Base-by-base conservation (phyloP, 495 filamentous ascomycete species). In the Bombardia bombarda region DNA sequence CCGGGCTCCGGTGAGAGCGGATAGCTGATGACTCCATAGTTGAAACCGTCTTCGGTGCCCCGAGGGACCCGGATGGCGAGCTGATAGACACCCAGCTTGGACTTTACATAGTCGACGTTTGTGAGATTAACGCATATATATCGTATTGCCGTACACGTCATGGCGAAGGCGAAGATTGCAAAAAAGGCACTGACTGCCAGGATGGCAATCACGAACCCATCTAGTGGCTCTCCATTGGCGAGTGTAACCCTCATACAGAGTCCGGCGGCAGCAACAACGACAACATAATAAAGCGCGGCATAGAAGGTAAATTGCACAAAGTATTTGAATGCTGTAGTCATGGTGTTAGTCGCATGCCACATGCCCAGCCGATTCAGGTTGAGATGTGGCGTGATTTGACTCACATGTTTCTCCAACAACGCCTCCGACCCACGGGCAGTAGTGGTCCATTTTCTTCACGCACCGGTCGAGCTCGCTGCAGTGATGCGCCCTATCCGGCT, bases 341-440 rank as follows among this genome's bases (percentile, higher is more conserved):
- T 2, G 2, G 14, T 42, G n/a, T 4, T 8, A 14, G 8, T n/a
- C n/a, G n/a, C n/a, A n/a, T 13, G 26, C 26, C 26, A 28, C 26
- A 28, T 13, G 13, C n/a, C n/a, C n/a, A n/a, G n/a, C n/a, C n/a
- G n/a, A n/a, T n/a, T n/a, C 9, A 21, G 23, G 30, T 4, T 19
- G 14, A 13, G 9, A 17, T 19, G 31, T 4, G 20, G 14, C 7
- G 10, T 24, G 13, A 22, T 17, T 19, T 20, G 23, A 58, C 70
- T 51, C 42, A 74, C 71, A 74, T 0, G 66, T 89, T 55, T 95
- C 90, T 0, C 80, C 84, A 8, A 96, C 79, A 40, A 93, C 80
- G 14, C 90, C 90, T 18, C 90, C 90, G 39, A 93, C 89, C 87
- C 90, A 96, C 1, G 90, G 90, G 60, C 90, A 96, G 52, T 86